Percentiles rank a stretch among this genome's conserved stretches.
Evolutionary conservation across 768 basidiomycete species (phyloP).

Genomic region (Tricholoma sp.): DNA sequence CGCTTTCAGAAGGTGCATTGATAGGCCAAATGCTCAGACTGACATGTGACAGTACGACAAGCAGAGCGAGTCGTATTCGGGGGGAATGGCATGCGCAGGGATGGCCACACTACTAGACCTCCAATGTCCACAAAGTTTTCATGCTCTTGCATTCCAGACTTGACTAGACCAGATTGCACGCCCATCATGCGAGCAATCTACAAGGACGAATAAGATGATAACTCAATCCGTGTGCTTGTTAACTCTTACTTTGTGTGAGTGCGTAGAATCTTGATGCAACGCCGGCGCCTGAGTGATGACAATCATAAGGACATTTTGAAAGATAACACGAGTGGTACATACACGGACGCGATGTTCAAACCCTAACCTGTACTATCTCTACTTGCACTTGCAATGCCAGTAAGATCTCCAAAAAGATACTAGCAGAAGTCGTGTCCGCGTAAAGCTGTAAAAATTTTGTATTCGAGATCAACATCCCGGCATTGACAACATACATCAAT

Average conservation of each 20-base stretch:
- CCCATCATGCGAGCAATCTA: slow-evolving; percentile 67
- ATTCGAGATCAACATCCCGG: slow-evolving; percentile 19
- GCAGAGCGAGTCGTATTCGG: too few species aligned
- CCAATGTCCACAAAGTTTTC: slow-evolving; percentile 67
- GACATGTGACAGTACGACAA: too few species aligned
- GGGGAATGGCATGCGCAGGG: too few species aligned
- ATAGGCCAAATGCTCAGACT: slow-evolving; percentile 1
- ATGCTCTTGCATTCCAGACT: slow-evolving; percentile 65
- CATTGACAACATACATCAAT: slow-evolving; percentile 5
- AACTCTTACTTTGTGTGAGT: slow-evolving; percentile 66
- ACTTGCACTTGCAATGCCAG: slow-evolving; percentile 61
- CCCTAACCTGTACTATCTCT: slow-evolving; percentile 62
- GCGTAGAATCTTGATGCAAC: slow-evolving; percentile 57
- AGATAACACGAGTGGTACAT: slow-evolving; percentile 17
- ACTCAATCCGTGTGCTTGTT: too few species aligned
- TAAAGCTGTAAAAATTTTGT: slow-evolving; percentile 26
- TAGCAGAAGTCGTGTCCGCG: slow-evolving; percentile 67
- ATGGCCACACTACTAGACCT: slow-evolving; percentile 54
- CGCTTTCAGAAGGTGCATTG: slow-evolving; percentile 1
- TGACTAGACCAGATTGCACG: slow-evolving; percentile 52
- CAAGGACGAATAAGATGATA: background rate
- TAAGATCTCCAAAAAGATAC: slow-evolving; percentile 76
- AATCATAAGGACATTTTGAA: background rate
- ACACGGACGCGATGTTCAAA: slow-evolving; percentile 74
- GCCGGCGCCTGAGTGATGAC: slow-evolving; percentile 29